Conservation (phyloP, 192 early-diverging fungal species). For the Funneliformis geosporum region DNA sequence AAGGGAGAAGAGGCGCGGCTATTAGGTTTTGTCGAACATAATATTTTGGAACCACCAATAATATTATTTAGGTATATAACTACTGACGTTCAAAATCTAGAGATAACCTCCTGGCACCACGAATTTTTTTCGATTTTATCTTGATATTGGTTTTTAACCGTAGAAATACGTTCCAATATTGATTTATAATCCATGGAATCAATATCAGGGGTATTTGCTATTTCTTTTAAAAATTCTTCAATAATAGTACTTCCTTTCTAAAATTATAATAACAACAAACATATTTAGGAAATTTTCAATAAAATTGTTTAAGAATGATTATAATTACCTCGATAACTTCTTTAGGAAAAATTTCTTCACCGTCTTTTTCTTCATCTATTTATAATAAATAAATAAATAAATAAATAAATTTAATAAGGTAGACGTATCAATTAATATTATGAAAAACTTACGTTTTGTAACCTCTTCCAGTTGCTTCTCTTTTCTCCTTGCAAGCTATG, state of each 20-base stretch:
- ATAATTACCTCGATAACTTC: constrained; percentile 48
- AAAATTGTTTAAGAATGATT: constrained; percentile 16
- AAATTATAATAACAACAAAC: constrained; percentile 20
- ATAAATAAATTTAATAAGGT: constrained; percentile 11
- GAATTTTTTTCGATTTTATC: constrained; percentile 58
- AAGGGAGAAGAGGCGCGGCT: neutral
- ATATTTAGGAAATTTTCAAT: neutral
- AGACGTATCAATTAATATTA: neutral
- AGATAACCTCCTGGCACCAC: constrained; percentile 64
- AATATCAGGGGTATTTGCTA: constrained; percentile 44
- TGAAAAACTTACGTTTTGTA: constrained; percentile 35
- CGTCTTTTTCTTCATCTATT: constrained; percentile 29
- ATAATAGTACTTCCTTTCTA: constrained; percentile 37
- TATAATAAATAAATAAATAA: constrained; percentile 37
- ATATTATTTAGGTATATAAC: neutral
- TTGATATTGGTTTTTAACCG: constrained; percentile 58
- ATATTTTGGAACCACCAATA: neutral
- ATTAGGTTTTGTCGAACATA: neutral
- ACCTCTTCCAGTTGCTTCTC: constrained; percentile 86
- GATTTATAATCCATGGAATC: constrained; percentile 43
- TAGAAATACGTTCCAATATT: constrained; percentile 42
- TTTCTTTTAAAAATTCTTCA: constrained; percentile 47
- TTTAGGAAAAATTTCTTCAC: constrained; percentile 41
- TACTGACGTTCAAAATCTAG: too few relatives aligned
- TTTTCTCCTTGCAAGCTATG: constrained; percentile 78